Evolutionary conservation across 2,329 filamentous ascomycete species (phyloP).

Genomic region (Metarhizium robertsii): DNA sequence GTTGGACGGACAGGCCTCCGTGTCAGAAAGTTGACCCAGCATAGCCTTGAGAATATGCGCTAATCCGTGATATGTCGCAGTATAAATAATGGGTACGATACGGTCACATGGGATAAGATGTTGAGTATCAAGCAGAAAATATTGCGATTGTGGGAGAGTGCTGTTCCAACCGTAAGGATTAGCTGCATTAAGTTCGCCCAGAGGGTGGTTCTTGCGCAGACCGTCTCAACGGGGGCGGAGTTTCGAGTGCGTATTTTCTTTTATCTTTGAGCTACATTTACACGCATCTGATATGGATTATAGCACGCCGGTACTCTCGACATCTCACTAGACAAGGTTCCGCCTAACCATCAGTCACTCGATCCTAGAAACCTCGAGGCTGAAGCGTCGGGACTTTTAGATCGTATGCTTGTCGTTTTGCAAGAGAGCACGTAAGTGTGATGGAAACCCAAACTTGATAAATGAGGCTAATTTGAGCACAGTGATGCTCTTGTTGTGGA

Average conservation of each 20-base stretch:
- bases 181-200: constrained; percentile 98
- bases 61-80: constrained; percentile 35
- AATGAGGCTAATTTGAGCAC: constrained; percentile 3
- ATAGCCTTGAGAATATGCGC: not conserved
- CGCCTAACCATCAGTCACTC: constrained; percentile 72
- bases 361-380: constrained; percentile 78
- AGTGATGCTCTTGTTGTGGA: constrained; percentile 86
- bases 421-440: constrained; percentile 70
- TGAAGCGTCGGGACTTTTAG: constrained; percentile 82
- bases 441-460: not conserved
- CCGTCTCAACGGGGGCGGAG: constrained; percentile 70
- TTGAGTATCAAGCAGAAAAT: constrained; percentile 82
- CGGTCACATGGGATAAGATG: constrained; percentile 79
- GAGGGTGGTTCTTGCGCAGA: constrained; percentile 85
- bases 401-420: constrained; percentile 75
- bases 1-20: constrained; percentile 37
- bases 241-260: constrained; percentile 57
- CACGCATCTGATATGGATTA: constrained; percentile 2
- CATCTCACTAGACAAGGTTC: constrained; percentile 78
- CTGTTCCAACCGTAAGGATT: constrained; percentile 67
- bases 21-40: not conserved
- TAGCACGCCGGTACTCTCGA: constrained; percentile 49
- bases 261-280: not conserved
- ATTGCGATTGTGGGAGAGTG: constrained; percentile 76
- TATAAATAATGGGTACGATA: constrained; percentile 78